Percentiles rank a stretch among this genome's conserved stretches.
Evolutionary conservation across 73 alveolate species (phyloP).

Genomic region (Durusdinium trenchii): DNA sequence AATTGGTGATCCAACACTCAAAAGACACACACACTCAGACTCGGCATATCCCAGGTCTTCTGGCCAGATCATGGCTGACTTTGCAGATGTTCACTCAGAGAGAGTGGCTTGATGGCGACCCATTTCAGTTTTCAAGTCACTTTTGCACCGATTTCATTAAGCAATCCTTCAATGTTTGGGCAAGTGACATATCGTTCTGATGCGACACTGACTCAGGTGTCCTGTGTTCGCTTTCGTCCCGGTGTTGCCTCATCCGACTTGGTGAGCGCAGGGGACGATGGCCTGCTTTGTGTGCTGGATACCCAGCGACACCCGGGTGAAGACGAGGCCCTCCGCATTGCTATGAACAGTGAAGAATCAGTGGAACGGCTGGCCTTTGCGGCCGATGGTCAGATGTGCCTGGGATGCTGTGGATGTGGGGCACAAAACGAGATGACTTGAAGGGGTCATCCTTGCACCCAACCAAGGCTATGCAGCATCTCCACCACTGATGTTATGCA

Average conservation of each 20-base stretch:
- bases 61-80: conserved; percentile 53
- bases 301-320: conserved; percentile 33
- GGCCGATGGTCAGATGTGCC: conserved; percentile 23
- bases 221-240: conserved; percentile 66
- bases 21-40: background rate
- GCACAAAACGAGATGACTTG: background rate
- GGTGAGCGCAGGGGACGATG: conserved; percentile 71
- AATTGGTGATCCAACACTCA: background rate
- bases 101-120: background rate
- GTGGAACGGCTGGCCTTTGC: conserved; percentile 70
- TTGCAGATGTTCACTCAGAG: conserved; percentile 34
- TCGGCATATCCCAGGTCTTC: background rate
- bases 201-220: conserved; percentile 1
- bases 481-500: conserved; percentile 62
- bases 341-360: conserved; percentile 62
- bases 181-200: background rate
- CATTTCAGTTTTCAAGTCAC: background rate
- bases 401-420: background rate
- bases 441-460: background rate
- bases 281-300: conserved; percentile 85
- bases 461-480: conserved; percentile 66
- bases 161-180: background rate
- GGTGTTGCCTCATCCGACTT: background rate
- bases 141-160: background rate
- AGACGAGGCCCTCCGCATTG: conserved; percentile 35